phyloP scores from a whole-genome alignment of 2,329 filamentous ascomycete genomes.

The Alternaria infectoria region DNA sequence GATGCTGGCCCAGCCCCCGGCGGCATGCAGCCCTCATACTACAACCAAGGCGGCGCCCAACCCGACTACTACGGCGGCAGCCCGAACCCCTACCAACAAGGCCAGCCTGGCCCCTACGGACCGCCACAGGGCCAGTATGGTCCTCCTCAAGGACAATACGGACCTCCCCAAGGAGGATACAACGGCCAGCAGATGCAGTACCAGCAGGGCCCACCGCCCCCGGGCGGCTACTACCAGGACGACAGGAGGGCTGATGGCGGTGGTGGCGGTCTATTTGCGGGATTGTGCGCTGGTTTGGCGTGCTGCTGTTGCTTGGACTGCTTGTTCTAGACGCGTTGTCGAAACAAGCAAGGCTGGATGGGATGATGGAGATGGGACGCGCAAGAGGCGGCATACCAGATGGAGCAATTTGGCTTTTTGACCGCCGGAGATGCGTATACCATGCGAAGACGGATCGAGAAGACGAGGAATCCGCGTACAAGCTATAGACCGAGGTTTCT shows the following conservation, averaged over 20 bases:
- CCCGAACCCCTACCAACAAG: constrained; percentile 33
- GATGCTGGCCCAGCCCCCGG: constrained; percentile 33
- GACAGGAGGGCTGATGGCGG: constrained; percentile 36
- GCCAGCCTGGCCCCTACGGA: constrained; percentile 24
- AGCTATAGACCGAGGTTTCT: constrained; percentile 7
- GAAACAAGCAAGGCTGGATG: neutral
- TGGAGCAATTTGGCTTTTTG: neutral
- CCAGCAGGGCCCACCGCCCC: constrained; percentile 41
- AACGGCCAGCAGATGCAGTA: constrained; percentile 46
- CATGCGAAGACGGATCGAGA: neutral
- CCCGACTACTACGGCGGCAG: constrained; percentile 30
- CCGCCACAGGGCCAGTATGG: constrained; percentile 24
- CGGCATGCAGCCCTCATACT: constrained; percentile 22
- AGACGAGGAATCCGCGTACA: neutral
- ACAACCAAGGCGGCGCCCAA: constrained; percentile 23
- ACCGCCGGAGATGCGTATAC: neutral
- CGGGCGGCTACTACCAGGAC: constrained; percentile 49
- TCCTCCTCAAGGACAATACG: constrained; percentile 31
- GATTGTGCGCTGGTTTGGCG: constrained; percentile 53
- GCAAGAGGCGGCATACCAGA: neutral
- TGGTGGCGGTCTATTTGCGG: constrained; percentile 51
- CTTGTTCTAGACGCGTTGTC: constrained; percentile 49
- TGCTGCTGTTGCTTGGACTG: constrained; percentile 61
- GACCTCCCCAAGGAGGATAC: constrained; percentile 35
- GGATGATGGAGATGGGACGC: neutral